phyloP scores from a whole-genome alignment of 2,329 filamentous ascomycete species.

The Trichoderma harzianum region DNA sequence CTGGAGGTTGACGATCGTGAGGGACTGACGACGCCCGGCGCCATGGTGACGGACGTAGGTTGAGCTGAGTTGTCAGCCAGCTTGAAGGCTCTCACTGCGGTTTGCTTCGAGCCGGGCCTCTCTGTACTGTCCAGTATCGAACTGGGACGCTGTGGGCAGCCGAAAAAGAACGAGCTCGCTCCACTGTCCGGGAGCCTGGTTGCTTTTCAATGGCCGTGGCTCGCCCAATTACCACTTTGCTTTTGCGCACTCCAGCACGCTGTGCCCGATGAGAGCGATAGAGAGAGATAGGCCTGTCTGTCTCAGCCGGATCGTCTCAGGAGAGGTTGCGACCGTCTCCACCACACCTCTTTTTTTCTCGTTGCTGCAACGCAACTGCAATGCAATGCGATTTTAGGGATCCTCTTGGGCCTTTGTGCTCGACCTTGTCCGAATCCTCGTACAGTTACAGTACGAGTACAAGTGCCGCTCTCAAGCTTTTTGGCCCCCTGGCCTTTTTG shows the following conservation, averaged over 20 bases:
- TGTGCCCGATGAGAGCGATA: conserved; percentile 4
- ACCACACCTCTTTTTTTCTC: conserved; percentile 8
- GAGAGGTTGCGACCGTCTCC: conserved; percentile 8
- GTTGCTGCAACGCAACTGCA: background rate
- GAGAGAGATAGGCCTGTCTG: background rate
- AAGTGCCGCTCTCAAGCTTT: background rate
- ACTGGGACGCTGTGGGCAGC: background rate
- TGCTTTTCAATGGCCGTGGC: background rate
- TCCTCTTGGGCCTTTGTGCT: background rate
- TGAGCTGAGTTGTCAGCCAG: background rate
- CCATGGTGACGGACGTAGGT: conserved; percentile 19
- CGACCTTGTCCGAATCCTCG: background rate
- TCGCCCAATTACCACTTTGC: background rate
- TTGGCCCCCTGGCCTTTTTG: conserved; percentile 3
- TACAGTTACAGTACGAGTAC: background rate
- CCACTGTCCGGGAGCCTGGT: conserved; percentile 10
- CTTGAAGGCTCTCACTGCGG: background rate
- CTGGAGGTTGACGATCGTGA: conserved; percentile 1
- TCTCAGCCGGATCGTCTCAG: conserved; percentile 3
- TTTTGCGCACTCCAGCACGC: background rate
- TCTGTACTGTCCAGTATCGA: background rate
- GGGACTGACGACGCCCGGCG: conserved; percentile 21
- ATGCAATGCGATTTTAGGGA: conserved; percentile 1
- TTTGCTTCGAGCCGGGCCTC: background rate
- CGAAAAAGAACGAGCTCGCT: conserved; percentile 13